Percentiles rank a stretch among this genome's conserved stretches.
Conservation (phyloP, 441 rosid species). For the Rhodomyrtus psidioides region DNA sequence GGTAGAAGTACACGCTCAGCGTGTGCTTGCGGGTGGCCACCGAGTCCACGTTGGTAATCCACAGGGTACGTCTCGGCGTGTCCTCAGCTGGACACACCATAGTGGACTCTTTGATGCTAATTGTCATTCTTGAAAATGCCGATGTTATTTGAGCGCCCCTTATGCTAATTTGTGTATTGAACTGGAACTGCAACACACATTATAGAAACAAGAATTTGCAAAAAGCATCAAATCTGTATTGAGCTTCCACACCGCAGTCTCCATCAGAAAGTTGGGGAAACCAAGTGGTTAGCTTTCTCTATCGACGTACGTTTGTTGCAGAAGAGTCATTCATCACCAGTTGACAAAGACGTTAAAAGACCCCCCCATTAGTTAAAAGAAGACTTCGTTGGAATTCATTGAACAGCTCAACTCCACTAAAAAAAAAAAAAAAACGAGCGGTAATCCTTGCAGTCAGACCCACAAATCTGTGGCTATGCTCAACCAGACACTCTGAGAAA, state of each 20-base stretch:
- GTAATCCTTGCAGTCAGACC: background rate
- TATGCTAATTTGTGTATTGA: background rate
- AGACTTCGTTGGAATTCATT: background rate
- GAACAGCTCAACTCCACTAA: background rate
- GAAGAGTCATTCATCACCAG: background rate
- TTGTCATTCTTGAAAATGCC: background rate
- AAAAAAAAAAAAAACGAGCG: background rate
- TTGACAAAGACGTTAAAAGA: background rate
- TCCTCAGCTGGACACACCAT: slow-evolving; percentile 21
- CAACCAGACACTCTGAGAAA: background rate
- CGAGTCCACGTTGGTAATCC: slow-evolving; percentile 24
- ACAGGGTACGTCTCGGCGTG: slow-evolving; percentile 7
- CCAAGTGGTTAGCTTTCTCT: background rate
- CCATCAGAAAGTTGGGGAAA: background rate
- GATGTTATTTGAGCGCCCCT: background rate
- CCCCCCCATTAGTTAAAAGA: background rate
- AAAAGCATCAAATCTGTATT: background rate
- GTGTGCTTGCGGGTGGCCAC: background rate
- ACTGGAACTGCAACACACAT: background rate
- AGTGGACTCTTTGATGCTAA: slow-evolving; percentile 10
- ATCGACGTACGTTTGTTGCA: background rate
- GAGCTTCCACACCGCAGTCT: background rate
- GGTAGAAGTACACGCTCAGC: slow-evolving; percentile 12
- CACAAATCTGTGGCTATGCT: background rate
- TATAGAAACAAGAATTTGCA: background rate